phyloP scores from a whole-genome alignment of 108 stramenopile species.

The Skeletonema menzelii region DNA sequence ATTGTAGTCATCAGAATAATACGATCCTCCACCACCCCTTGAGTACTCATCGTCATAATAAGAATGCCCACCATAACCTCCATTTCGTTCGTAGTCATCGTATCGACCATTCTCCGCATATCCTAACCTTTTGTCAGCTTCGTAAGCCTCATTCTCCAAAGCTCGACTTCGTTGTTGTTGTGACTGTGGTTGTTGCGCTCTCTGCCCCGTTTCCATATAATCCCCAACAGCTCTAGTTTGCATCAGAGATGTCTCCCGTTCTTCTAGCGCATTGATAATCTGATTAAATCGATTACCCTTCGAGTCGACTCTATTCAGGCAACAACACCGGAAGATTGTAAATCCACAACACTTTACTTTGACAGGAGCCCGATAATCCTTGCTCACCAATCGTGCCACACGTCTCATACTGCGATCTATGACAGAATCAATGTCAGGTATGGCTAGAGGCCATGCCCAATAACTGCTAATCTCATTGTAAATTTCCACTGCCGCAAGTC shows the following conservation, averaged over 20 bases:
- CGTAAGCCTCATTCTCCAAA: conserved; percentile 30
- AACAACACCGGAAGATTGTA: conserved; percentile 37
- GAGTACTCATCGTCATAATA: neutral
- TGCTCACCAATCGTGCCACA: conserved; percentile 31
- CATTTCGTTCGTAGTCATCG: neutral
- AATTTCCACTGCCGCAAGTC: conserved; percentile 38
- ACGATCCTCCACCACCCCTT: neutral
- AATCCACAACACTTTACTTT: conserved; percentile 37
- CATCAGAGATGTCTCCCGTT: conserved; percentile 16
- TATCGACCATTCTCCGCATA: conserved; percentile 7
- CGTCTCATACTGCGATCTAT: conserved; percentile 37
- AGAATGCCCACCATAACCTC: neutral
- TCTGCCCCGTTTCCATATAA: conserved; percentile 24
- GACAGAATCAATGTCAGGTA: conserved; percentile 29
- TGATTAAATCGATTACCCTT: conserved; percentile 19
- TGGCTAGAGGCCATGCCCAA: conserved; percentile 40
- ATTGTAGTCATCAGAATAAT: neutral
- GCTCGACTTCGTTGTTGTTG: conserved; percentile 2
- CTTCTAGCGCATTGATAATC: conserved; percentile 32
- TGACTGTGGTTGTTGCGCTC: neutral
- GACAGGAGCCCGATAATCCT: conserved; percentile 39
- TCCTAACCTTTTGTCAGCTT: conserved; percentile 10
- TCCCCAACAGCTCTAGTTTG: conserved; percentile 20
- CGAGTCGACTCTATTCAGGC: conserved; percentile 3
- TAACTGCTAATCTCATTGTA: conserved; percentile 39